phyloP scores from a whole-genome alignment of 1,139 yeast species.

The Kodamaea anthophila region DNA sequence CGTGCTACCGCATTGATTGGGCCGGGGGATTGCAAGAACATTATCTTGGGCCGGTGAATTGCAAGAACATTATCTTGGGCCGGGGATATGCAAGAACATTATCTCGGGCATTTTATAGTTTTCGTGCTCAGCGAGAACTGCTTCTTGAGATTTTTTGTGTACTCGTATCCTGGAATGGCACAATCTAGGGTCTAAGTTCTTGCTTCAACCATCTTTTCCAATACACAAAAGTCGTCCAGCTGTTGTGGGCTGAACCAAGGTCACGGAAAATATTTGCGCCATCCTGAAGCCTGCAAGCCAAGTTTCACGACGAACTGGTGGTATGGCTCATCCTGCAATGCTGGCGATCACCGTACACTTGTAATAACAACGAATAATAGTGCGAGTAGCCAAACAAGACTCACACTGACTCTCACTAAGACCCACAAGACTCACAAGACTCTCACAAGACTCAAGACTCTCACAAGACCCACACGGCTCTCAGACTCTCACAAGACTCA shows the following conservation, averaged over 20 bases:
- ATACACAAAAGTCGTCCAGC: slow-evolving; percentile 9
- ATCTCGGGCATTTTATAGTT: slow-evolving; percentile 18
- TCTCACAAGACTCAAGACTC: no score
- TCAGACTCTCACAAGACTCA: no score
- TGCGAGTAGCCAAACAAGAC: slow-evolving; percentile 22
- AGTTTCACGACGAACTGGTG: slow-evolving; percentile 17
- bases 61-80: no score
- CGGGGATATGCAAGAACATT: slow-evolving; percentile 38
- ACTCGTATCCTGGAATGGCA: slow-evolving; percentile 26
- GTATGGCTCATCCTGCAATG: slow-evolving; percentile 32
- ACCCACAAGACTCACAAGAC: no score
- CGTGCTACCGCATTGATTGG: slow-evolving; percentile 24
- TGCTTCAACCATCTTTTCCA: slow-evolving; percentile 14
- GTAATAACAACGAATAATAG: slow-evolving; percentile 29
- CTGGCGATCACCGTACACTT: slow-evolving; percentile 33
- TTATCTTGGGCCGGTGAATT: no score
- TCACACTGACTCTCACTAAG: no score
- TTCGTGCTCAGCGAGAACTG: slow-evolving; percentile 7
- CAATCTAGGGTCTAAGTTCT: slow-evolving; percentile 22
- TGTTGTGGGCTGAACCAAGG: slow-evolving; percentile 16
- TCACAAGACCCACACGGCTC: no score
- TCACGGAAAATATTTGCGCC: slow-evolving; percentile 9
- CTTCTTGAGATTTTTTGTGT: slow-evolving; percentile 16
- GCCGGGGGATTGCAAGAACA: no score
- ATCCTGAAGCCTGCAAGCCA: slow-evolving; percentile 13